Evolutionary conservation across 495 filamentous ascomycete genomes (phyloP).

Genomic region (Usnea hakonensis): DNA sequence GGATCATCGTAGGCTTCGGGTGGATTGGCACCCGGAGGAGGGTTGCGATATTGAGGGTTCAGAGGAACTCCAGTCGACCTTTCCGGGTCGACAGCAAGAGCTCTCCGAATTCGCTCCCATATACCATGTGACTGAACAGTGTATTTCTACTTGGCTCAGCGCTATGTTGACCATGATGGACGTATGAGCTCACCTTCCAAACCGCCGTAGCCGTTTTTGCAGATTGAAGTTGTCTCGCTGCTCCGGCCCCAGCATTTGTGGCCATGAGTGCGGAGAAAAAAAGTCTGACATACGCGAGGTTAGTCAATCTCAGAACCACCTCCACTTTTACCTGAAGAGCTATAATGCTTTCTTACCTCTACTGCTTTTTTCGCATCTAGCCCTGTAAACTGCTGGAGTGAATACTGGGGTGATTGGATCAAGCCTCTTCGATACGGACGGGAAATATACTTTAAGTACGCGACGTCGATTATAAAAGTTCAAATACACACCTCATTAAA

Average conservation of each 20-base stretch:
- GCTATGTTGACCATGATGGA: background rate
- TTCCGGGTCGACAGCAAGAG: conserved; percentile 75
- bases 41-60: conserved; percentile 87
- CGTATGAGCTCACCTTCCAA: conserved; percentile 17
- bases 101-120: conserved; percentile 75
- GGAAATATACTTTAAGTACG: background rate
- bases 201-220: conserved; percentile 16
- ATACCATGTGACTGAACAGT: conserved; percentile 86
- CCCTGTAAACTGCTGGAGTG: background rate
- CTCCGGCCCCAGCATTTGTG: conserved; percentile 23
- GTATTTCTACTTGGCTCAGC: conserved; percentile 65
- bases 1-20: conserved; percentile 79
- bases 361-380: background rate
- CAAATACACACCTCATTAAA: background rate
- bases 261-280: conserved; percentile 15
- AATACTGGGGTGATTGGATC: background rate
- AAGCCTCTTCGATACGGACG: background rate
- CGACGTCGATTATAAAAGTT: background rate
- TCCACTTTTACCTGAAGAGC: background rate
- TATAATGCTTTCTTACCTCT: background rate
- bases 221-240: conserved; percentile 22
- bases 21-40: conserved; percentile 71
- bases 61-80: conserved; percentile 87
- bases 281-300: background rate
- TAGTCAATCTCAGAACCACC: background rate